phyloP scores from a whole-genome alignment of 805 yeast species.

The Candida michaelii region DNA sequence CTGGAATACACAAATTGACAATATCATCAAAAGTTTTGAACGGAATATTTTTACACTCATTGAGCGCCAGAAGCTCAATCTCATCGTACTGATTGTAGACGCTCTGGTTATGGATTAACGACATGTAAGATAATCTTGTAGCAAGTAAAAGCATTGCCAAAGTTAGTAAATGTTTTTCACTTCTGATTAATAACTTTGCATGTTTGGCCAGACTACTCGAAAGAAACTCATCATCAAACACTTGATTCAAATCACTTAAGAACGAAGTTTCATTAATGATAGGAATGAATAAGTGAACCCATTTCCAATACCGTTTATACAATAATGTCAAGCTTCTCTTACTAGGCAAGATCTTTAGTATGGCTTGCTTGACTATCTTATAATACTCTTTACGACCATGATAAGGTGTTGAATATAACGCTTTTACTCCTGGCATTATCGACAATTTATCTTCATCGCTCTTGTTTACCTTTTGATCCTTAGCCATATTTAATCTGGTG shows the following conservation, averaged over 20 bases:
- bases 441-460: constrained; percentile 4
- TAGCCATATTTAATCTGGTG: constrained; percentile 22
- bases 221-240: constrained; percentile 26
- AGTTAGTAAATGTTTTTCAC: constrained; percentile 30
- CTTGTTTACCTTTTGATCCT: constrained; percentile 5
- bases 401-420: constrained; percentile 20
- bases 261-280: constrained; percentile 31
- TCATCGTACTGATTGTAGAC: constrained; percentile 24
- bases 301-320: constrained; percentile 34
- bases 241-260: constrained; percentile 23
- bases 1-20: constrained; percentile 35
- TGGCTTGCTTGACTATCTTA: constrained; percentile 25
- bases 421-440: constrained; percentile 23
- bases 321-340: constrained; percentile 25
- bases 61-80: constrained; percentile 27
- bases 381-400: constrained; percentile 23
- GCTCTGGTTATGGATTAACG: constrained; percentile 36
- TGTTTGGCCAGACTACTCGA: constrained; percentile 18
- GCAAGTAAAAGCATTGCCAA: constrained; percentile 31
- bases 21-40: constrained; percentile 29
- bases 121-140: constrained; percentile 37
- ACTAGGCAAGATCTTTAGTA: constrained; percentile 31
- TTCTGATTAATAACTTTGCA: constrained; percentile 23
- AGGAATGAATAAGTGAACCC: constrained; percentile 41
- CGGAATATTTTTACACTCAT: constrained; percentile 31